Conservation (phyloP, 2,329 filamentous ascomycete species). For the Penicillium corylophilum region DNA sequence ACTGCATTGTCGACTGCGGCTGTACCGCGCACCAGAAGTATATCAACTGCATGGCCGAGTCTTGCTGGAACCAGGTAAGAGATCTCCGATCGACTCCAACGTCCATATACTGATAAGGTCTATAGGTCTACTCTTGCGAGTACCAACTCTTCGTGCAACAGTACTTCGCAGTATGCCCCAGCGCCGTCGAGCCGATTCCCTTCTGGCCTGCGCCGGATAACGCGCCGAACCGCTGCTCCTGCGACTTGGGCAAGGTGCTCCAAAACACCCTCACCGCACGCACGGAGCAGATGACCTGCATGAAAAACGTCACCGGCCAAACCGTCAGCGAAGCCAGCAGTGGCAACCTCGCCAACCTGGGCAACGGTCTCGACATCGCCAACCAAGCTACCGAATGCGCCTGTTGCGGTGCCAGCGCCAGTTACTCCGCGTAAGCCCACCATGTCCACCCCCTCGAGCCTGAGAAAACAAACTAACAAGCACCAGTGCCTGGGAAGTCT, state of each 20-base stretch:
- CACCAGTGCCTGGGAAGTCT: conserved; percentile 31
- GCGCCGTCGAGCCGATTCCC: conserved; percentile 33
- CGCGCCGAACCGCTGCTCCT: conserved; percentile 38
- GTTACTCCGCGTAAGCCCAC: conserved; percentile 33
- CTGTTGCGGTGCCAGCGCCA: conserved; percentile 38
- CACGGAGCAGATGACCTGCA: conserved; percentile 20
- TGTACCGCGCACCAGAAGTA: conserved; percentile 26
- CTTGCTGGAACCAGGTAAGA: conserved; percentile 40
- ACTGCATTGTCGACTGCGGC: conserved; percentile 24
- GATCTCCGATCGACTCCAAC: neutral
- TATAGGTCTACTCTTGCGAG: conserved; percentile 40
- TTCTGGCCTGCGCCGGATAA: conserved; percentile 40
- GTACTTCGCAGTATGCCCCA: conserved; percentile 35
- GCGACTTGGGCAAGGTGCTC: conserved; percentile 35
- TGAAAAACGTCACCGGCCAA: conserved; percentile 18
- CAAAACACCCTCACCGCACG: conserved; percentile 19
- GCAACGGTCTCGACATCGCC: conserved; percentile 22
- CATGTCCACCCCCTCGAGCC: neutral
- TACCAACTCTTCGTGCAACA: conserved; percentile 40
- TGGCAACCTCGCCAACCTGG: conserved; percentile 18
- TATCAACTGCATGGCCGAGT: conserved; percentile 40
- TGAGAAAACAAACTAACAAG: neutral
- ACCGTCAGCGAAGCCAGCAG: conserved; percentile 8
- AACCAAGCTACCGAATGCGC: conserved; percentile 29
- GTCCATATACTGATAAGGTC: neutral